Conservation (phyloP, 805 yeast species). For the Myxozyma vanderwaltii region DNA sequence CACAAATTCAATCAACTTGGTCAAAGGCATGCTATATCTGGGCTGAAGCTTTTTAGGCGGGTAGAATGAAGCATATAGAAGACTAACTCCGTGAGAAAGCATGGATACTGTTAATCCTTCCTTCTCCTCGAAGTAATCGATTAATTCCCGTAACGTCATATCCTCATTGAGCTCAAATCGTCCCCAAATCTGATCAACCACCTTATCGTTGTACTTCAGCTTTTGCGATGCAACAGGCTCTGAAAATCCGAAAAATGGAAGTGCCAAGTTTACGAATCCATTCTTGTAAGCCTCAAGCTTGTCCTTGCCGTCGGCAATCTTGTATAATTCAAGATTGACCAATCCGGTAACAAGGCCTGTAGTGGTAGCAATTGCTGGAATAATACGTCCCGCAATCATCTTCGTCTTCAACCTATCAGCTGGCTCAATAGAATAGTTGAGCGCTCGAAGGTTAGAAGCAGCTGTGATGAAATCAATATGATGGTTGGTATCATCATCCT, state of each 20-base stretch:
- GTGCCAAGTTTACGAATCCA: constrained; percentile 87
- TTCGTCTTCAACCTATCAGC: constrained; percentile 91
- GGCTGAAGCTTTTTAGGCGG: constrained; percentile 89
- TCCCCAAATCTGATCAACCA: constrained; percentile 92
- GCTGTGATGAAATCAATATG: constrained; percentile 96
- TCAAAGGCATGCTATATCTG: constrained; percentile 56
- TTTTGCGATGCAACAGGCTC: constrained; percentile 90
- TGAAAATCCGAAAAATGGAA: constrained; percentile 95
- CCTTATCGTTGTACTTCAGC: constrained; percentile 75
- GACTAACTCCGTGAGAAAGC: constrained; percentile 88
- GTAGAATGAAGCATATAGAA: constrained; percentile 89
- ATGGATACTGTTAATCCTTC: constrained; percentile 88
- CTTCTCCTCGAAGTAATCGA: constrained; percentile 72
- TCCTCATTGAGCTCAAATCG: constrained; percentile 72
- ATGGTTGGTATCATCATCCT: constrained; percentile 95
- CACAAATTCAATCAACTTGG: constrained; percentile 78
- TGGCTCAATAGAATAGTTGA: constrained; percentile 54
- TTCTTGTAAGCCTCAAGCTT: constrained; percentile 82
- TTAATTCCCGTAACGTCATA: constrained; percentile 68
- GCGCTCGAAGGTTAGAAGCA: constrained; percentile 94
- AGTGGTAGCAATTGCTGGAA: constrained; percentile 98
- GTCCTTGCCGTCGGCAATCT: constrained; percentile 74
- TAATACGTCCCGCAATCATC: constrained; percentile 96
- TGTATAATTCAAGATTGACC: constrained; percentile 87
- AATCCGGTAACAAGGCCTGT: constrained; percentile 97